Base-by-base conservation (phyloP, 257 asterid genomes). In the Rubia yunnanensis region DNA sequence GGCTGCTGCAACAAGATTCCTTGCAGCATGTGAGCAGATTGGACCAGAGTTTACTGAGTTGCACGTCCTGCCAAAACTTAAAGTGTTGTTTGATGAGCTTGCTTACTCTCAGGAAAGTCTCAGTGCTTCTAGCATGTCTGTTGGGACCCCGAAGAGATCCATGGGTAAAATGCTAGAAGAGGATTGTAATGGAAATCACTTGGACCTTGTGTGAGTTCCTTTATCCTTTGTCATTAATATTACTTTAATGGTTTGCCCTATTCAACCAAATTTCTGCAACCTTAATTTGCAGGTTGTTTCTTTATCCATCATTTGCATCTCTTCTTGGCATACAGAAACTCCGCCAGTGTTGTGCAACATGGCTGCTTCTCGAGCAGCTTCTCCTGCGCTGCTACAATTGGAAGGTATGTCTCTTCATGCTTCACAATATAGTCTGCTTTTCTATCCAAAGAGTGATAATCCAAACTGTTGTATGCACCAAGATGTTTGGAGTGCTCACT, bases 241-340 rank as follows among this genome's bases (percentile, higher is more conserved):
- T 38, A 54, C 20, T 31, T 18, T 15, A 44, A 41, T 64, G 24
- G 48, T 32, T 15, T 17, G 46, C 57, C 55, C 11, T 8, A 30
- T 46, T 52, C 10, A 36, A 52, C 10, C 35, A 30, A 30, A 54
- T 10, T 71, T 52, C 61, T 71, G 18, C 36, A 17, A 46, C 46
- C 70, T 20, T 54, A 50, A 46, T 60, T 46, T 58, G 28, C 92
- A 92, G 99, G 86, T 77, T 88, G 69, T 70, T 86, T 69, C 75
- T 92, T 76, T 92, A 92, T 80, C 96, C 99, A 75, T 80, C 83
- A 66, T 85, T 92, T 74, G 99, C 97, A 67, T 86, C 88, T 67
- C 79, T 92, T 63, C 94, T 92, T 76, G 99, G 99, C 66, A 88
- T 89, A 78, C 95, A 92, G 88, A 92, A 85, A 81, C 97, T 92